A percentile compares a stretch with the other conserved stretches of the same genome.
phyloP scores from a whole-genome alignment of 1,284 basidiomycete species.

The Blastosporella zonata region DNA sequence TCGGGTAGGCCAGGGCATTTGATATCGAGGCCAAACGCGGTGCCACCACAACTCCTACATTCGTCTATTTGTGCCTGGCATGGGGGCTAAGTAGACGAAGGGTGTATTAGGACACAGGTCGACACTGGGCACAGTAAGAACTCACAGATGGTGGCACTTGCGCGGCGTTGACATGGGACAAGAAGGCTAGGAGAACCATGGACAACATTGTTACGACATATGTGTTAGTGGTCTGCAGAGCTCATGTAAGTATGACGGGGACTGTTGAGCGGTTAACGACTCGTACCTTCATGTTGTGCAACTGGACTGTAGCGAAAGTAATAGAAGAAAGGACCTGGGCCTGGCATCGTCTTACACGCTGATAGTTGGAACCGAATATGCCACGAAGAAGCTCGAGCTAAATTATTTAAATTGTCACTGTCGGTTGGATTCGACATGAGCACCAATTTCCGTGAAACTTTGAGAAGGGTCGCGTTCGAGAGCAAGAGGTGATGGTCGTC shows the following conservation, averaged over 20 bases:
- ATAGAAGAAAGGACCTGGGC: too few relatives aligned
- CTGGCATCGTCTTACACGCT: too few relatives aligned
- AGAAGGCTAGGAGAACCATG: neutral
- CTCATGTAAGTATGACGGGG: neutral
- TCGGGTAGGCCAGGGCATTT: neutral
- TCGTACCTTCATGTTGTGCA: neutral
- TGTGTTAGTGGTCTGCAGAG: neutral
- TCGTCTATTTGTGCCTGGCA: conserved; percentile 2
- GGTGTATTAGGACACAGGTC: neutral
- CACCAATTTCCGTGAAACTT: too few relatives aligned
- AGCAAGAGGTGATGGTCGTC: too few relatives aligned
- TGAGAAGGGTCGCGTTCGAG: too few relatives aligned
- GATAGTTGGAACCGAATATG: too few relatives aligned
- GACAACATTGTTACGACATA: neutral
- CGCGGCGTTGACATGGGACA: neutral
- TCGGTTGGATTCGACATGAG: too few relatives aligned
- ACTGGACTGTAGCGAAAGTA: too few relatives aligned
- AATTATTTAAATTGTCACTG: too few relatives aligned
- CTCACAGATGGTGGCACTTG: conserved; percentile 1
- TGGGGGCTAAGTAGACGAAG: neutral
- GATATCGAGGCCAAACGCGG: conserved; percentile 1
- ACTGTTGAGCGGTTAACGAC: too few relatives aligned
- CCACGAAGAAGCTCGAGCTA: too few relatives aligned
- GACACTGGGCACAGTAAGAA: neutral
- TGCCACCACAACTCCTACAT: neutral